phyloP scores from a whole-genome alignment of 371 early-diverging fungal genomes.

The Smittium culicis region DNA sequence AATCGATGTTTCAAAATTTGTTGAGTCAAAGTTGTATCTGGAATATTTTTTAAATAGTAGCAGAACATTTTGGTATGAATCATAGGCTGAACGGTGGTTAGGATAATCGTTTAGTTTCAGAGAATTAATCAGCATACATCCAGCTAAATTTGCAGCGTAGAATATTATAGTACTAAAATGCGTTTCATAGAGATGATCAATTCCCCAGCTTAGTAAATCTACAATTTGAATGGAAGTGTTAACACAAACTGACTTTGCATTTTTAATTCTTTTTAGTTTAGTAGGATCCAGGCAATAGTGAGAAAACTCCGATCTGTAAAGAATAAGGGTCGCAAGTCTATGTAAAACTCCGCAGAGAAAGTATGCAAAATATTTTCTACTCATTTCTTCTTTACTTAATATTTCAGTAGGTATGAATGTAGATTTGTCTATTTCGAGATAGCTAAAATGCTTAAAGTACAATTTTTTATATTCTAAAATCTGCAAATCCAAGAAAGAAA shows the following conservation, averaged over 20 bases:
- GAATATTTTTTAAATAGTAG: not conserved
- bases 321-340: not conserved
- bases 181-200: not conserved
- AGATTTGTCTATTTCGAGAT: not conserved
- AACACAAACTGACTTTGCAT: not conserved
- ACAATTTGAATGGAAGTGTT: not conserved
- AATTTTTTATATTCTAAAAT: not conserved
- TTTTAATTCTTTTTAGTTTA: not conserved
- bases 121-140: not conserved
- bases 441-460: not conserved
- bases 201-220: not conserved
- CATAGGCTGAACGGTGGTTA: not conserved
- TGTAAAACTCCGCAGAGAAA: not conserved
- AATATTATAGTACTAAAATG: not conserved
- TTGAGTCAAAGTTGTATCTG: not conserved
- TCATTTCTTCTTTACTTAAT: not conserved
- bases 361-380: not conserved
- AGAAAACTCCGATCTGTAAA: not conserved
- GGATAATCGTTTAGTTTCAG: not conserved
- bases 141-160: not conserved
- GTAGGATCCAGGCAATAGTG: not conserved
- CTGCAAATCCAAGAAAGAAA: not conserved
- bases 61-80: not conserved
- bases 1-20: not conserved
- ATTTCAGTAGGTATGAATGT: not conserved